Base-by-base conservation (phyloP, 495 filamentous ascomycete genomes). In the Penicillium verhagenii region DNA sequence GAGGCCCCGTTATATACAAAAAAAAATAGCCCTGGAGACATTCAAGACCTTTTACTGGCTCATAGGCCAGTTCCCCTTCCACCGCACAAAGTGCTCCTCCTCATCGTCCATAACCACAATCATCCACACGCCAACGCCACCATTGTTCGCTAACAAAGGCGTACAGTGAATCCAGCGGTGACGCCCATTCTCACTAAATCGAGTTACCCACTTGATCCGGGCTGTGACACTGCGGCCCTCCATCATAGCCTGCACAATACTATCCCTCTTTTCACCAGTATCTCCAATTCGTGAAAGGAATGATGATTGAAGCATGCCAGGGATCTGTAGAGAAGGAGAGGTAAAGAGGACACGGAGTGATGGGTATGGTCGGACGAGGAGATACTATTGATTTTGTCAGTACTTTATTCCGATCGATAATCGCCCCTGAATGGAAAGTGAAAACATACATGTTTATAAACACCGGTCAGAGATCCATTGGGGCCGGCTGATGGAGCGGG, bases 161-260 rank as follows among this genome's bases (percentile, higher is more conserved):
- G 82, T 85, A 56, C 82, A 86, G 58, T 84, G 81, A 6, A 84
- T 81, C 81, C 79, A 85, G 48, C 81, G 74, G 37, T 70, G 68
- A 11, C 78, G 71, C 1, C 77, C 79, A 33, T 80, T 71, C 9
- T 72, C 59, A 25, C 63, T 74, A 13, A 62, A 64, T 29, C 70
- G 62, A 6, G 76, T 70, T 23, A 79, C 61, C 84, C 84, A 87
- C 35, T 79, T 79, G 42, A 86, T 78, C 21, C 85, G 82, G 0
- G 84, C 84, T 3, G 84, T 87, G 33, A 87, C 84, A 60, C 82
- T 82, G 24, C 81, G 75, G 2, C 84, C 84, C 23, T 73, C 71
- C 39, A 72, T 73, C 39, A 87, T 72, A 1, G 84, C 83, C n/a
- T 73, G 65, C n/a, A 76, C 57, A 9, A 87, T 73, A n/a, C 37